Percentiles rank a stretch among this genome's conserved stretches.
phyloP scores from a whole-genome alignment of 805 yeast genomes.

The Yamadazyma sp. region DNA sequence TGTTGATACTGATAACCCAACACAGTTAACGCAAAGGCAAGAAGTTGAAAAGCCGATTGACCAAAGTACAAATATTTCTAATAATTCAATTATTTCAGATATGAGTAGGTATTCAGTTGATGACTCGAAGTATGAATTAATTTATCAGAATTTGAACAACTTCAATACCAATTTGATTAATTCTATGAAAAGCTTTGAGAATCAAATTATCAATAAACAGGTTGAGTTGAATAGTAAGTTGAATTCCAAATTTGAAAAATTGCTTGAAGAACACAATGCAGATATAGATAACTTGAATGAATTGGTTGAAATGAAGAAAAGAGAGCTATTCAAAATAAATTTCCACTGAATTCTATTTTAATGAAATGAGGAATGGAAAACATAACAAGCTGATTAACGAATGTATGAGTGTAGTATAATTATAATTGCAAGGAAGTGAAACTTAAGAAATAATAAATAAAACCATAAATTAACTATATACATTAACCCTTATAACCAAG shows the following conservation, averaged over 20 bases:
- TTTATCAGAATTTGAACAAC: constrained; percentile 2
- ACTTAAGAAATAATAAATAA: too few relatives aligned
- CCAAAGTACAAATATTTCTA: not conserved
- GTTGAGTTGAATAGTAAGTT: constrained; percentile 3
- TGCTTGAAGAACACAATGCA: constrained; percentile 5
- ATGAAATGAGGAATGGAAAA: too few relatives aligned
- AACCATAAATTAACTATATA: too few relatives aligned
- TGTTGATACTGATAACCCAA: too few relatives aligned
- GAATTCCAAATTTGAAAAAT: constrained; percentile 2
- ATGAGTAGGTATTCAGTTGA: not conserved
- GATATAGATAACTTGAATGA: constrained; percentile 5
- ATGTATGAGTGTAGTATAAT: too few relatives aligned
- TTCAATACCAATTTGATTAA: constrained; percentile 2
- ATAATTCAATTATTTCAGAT: not conserved
- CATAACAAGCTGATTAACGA: too few relatives aligned
- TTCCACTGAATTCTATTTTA: too few relatives aligned
- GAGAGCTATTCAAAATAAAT: constrained; percentile 5
- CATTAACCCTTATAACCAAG: constrained; percentile 14
- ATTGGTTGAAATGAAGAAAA: constrained; percentile 4
- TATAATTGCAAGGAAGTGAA: too few relatives aligned
- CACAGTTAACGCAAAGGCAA: too few relatives aligned
- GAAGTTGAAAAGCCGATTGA: not conserved
- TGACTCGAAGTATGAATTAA: constrained; percentile 2
- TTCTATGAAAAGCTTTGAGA: constrained; percentile 5
- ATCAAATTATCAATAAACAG: constrained; percentile 1